These are phyloP conservation scores for Primulina huaijiensis DNA, from an alignment of 257 asterid species.

Conservation along the genomic window DNA sequence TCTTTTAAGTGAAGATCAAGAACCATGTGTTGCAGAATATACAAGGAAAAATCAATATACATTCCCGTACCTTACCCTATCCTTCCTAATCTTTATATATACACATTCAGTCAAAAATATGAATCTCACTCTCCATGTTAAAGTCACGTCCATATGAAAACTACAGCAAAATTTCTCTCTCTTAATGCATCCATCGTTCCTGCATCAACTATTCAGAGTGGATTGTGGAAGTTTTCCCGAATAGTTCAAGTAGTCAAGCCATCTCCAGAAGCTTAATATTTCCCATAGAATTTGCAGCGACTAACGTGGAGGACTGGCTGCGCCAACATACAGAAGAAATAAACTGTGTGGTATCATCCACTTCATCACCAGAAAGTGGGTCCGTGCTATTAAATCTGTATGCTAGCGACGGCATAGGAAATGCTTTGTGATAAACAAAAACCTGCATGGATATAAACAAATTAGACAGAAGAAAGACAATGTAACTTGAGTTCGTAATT, in stretches of 20 bases:
- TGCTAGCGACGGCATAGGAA: slow-evolving; percentile 83
- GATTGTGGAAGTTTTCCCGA: neutral
- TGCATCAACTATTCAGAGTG: neutral
- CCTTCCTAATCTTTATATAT: neutral
- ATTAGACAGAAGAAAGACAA: neutral
- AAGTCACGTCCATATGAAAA: neutral
- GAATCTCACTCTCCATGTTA: neutral
- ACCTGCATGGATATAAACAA: slow-evolving; percentile 43
- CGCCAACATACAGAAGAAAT: slow-evolving; percentile 97
- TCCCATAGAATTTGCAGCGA: slow-evolving; percentile 95
- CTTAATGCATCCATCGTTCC: neutral
- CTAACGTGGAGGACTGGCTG: slow-evolving; percentile 76
- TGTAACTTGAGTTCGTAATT: neutral
- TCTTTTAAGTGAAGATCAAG: neutral
- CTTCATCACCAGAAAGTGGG: slow-evolving; percentile 67
- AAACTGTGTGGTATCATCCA: slow-evolving; percentile 73
- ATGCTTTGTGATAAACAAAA: slow-evolving; percentile 79
- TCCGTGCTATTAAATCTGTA: slow-evolving; percentile 64
- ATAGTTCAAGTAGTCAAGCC: slow-evolving; percentile 43
- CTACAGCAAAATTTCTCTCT: neutral
- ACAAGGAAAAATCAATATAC: neutral
- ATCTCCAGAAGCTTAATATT: slow-evolving; percentile 86
- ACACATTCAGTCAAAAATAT: neutral
- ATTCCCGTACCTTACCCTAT: neutral
- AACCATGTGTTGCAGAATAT: neutral